Conservation (phyloP, 768 basidiomycete genomes). For the Boletus subparvulus region DNA sequence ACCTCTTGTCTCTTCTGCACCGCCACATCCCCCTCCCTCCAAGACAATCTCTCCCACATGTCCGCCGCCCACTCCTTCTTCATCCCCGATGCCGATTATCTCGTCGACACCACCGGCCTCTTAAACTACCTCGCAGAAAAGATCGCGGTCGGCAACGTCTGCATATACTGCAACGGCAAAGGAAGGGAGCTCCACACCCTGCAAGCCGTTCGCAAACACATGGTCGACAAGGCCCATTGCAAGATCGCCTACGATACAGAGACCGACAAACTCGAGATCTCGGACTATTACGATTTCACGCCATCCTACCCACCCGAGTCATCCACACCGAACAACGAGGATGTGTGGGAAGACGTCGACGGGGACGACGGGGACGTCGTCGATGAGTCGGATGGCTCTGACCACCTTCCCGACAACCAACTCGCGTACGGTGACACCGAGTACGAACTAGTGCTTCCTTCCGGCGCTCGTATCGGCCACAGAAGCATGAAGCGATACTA, state of each 20-base stretch:
- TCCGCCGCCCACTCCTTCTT: conserved; percentile 86
- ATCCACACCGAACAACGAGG: conserved; percentile 24
- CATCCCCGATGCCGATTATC: conserved; percentile 90
- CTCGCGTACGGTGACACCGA: conserved; percentile 77
- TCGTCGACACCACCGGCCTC: conserved; percentile 81
- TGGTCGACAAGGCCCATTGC: conserved; percentile 95
- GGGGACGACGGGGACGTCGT: conserved; percentile 21
- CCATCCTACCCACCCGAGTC: conserved; percentile 65
- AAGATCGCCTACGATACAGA: conserved; percentile 90
- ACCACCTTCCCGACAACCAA: conserved; percentile 48
- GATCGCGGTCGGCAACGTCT: conserved; percentile 88
- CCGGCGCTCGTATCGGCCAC: conserved; percentile 90
- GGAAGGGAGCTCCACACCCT: conserved; percentile 80
- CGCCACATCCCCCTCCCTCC: conserved; percentile 46
- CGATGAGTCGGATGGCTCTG: conserved; percentile 31
- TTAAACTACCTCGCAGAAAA: conserved; percentile 88
- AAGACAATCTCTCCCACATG: conserved; percentile 86
- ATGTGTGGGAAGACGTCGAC: conserved; percentile 38
- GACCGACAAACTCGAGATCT: conserved; percentile 77
- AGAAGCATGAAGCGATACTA: conserved; percentile 85
- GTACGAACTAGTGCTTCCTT: conserved; percentile 90
- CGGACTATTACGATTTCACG: conserved; percentile 93
- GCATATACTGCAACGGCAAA: conserved; percentile 85
- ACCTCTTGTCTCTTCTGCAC: conserved; percentile 87
- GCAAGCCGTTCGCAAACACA: conserved; percentile 91